Conservation (phyloP, 164 flowering plant genomes). For the Paratinospora sagittata region DNA sequence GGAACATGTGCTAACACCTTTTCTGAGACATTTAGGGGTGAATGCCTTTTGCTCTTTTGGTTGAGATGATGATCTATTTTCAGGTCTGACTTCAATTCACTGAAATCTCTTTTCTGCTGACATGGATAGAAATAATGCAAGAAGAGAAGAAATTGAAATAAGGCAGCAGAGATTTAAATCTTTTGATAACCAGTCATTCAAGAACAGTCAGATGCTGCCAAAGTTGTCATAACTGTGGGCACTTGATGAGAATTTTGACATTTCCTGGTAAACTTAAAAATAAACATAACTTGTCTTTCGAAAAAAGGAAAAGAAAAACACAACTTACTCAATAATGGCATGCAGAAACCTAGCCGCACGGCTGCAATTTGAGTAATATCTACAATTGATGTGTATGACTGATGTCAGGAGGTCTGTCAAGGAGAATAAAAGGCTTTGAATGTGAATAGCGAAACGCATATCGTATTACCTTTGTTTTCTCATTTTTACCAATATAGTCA, state of each 20-base stretch:
- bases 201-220: too few relatives aligned
- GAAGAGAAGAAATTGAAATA: conserved; percentile 3
- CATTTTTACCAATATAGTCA: conserved; percentile 29
- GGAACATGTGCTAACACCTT: too few relatives aligned
- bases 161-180: not conserved
- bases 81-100: too few relatives aligned
- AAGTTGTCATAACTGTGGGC: too few relatives aligned
- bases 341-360: not conserved
- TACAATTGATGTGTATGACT: not conserved
- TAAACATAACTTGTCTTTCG: too few relatives aligned
- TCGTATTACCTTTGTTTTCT: conserved; percentile 31
- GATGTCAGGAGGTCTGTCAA: too few relatives aligned
- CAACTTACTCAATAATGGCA: too few relatives aligned
- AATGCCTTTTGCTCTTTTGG: conserved; percentile 1
- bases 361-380: conserved; percentile 17
- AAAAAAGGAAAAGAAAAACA: too few relatives aligned
- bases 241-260: conserved; percentile 1
- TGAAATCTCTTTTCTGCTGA: conserved; percentile 10
- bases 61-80: conserved; percentile 4
- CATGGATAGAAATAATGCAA: not conserved
- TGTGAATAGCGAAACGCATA: too few relatives aligned
- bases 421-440: too few relatives aligned
- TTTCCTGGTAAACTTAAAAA: too few relatives aligned
- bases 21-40: too few relatives aligned
- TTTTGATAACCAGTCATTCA: not conserved